phyloP scores from a whole-genome alignment of 805 yeast species.

The Monosporozyma aquatica region DNA sequence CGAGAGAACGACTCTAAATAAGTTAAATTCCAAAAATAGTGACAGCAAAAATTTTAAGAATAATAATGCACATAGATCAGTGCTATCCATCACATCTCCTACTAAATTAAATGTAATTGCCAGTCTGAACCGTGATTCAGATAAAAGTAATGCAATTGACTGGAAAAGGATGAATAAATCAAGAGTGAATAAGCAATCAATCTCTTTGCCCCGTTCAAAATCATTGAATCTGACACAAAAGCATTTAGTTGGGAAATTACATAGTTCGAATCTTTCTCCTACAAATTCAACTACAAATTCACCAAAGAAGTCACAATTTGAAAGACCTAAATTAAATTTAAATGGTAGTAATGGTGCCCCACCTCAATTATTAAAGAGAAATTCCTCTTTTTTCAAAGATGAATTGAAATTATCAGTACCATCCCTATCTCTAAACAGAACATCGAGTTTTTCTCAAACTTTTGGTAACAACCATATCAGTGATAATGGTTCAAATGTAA shows the following conservation, averaged over 20 bases:
- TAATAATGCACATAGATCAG: constrained; percentile 27
- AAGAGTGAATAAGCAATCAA: constrained; percentile 16
- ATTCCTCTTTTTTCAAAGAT: constrained; percentile 27
- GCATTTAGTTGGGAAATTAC: neutral
- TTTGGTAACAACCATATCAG: constrained; percentile 2
- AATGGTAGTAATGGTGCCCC: constrained; percentile 24
- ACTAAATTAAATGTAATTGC: constrained; percentile 38
- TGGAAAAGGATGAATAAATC: constrained; percentile 14
- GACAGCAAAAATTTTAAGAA: neutral
- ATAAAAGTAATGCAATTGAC: constrained; percentile 25
- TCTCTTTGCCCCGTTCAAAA: constrained; percentile 17
- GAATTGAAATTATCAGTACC: constrained; percentile 8
- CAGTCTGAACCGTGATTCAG: constrained; percentile 1
- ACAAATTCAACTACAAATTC: neutral
- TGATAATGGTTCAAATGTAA: constrained; percentile 5
- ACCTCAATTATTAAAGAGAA: constrained; percentile 27
- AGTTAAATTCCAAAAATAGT: neutral
- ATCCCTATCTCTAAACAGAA: constrained; percentile 8
- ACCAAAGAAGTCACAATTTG: constrained; percentile 7
- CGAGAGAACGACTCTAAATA: constrained; percentile 8
- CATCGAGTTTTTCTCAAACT: neutral
- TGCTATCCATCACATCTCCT: constrained; percentile 37
- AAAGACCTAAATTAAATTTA: constrained; percentile 20
- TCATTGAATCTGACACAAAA: constrained; percentile 19
- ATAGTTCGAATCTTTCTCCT: neutral